Evolutionary conservation across 768 basidiomycete genomes (phyloP), one percentile per base, ranked within the genome.

Genomic region (Phaeotremella fagi): DNA sequence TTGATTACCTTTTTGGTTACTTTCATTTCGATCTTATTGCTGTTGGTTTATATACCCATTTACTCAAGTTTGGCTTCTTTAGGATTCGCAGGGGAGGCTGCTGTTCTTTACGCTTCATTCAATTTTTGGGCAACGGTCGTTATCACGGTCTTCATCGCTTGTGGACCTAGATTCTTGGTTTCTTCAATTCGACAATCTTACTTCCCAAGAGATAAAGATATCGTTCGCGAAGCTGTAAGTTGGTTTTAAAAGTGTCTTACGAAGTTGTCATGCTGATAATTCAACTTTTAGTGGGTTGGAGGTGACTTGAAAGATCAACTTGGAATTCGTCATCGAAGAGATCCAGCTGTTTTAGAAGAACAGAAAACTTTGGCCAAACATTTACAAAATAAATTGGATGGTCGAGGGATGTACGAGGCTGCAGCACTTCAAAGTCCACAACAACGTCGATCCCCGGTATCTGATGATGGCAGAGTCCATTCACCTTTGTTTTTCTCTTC

Each of bases 141-240:
- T 27, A 67, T 97, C 7, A 79, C 87, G 2, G 80, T 84, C 5
- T 65, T 82, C 37, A 77, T 90, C 25, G 85, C 87, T 31, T 79
- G 95, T 33, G 83, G 83, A 4, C 94, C 94, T 0, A 82, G 88
- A 15, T 90, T 88, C 77, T 49, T 92, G 27, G 78, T 83, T 74
- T 88, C 88, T 67, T 89, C 82, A 69, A 67, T 85, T 55, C 77
- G 80, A 9, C 78, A 83, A 0, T 80, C 84, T 0, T 95, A 91
- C 65, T 75, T 72, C 44, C 91, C 92, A 2, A 77, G 84, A 16
- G 94, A 98, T 79, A 86, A 83, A 70, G 88, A 95, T 63, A 84
- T 97, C 51, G 79, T 98, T 6, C 84, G 94, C 25, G 94, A 98
- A 55, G 78, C 86, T 84, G 82, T 90, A 87, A 88, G 87, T 90